A percentile compares a stretch with the other conserved stretches of the same genome.
Evolutionary conservation across 1,284 basidiomycete species (phyloP).

Genomic region (Tremellales sp.): DNA sequence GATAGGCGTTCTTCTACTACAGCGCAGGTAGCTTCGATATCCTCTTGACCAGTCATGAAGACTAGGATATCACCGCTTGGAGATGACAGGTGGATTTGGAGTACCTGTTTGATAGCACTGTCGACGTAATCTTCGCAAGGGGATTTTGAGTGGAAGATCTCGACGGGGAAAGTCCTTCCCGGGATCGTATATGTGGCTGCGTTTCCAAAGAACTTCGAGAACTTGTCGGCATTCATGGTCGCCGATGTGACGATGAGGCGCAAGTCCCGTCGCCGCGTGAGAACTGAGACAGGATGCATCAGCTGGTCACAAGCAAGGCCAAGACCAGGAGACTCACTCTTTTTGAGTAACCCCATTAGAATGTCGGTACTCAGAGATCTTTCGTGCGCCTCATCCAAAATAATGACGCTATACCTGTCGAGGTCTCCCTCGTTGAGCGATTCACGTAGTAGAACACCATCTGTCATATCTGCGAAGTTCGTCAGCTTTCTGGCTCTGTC

Average conservation of each 20-base stretch:
- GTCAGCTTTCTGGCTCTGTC: slow-evolving; percentile 14
- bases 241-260: slow-evolving; percentile 98
- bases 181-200: slow-evolving; percentile 96
- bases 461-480: slow-evolving; percentile 76
- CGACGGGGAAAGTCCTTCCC: slow-evolving; percentile 97
- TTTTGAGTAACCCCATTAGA: slow-evolving; percentile 88
- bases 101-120: slow-evolving; percentile 92
- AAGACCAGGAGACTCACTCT: slow-evolving; percentile 72
- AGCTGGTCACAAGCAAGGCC: not conserved
- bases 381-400: slow-evolving; percentile 96
- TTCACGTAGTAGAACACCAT: slow-evolving; percentile 92
- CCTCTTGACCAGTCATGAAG: slow-evolving; percentile 99
- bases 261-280: slow-evolving; percentile 83
- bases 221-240: slow-evolving; percentile 99
- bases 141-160: slow-evolving; percentile 90
- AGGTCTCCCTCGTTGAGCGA: slow-evolving; percentile 93
- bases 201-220: slow-evolving; percentile 90
- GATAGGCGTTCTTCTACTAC: slow-evolving; percentile 85
- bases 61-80: slow-evolving; percentile 95
- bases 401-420: slow-evolving; percentile 91
- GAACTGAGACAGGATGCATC: slow-evolving; percentile 55
- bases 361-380: slow-evolving; percentile 94
- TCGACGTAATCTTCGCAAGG: slow-evolving; percentile 99
- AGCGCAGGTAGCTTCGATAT: slow-evolving; percentile 92
- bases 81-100: slow-evolving; percentile 90